Conservation (phyloP, 352 stramenopile species). For the Globisporangium canariense region DNA sequence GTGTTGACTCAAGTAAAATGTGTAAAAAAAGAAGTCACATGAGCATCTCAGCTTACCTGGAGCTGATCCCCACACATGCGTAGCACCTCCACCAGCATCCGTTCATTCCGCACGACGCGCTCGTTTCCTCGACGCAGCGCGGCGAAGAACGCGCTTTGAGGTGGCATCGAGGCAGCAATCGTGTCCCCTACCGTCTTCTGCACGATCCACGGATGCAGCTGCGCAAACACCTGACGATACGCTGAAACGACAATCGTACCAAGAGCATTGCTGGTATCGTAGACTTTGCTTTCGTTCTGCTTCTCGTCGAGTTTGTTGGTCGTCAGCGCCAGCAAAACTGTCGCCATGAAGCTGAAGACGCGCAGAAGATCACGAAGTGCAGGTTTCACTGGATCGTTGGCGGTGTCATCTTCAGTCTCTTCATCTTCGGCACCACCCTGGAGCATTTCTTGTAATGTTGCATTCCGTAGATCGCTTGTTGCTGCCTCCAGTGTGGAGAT, state of each 20-base stretch:
- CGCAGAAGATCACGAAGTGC: not conserved
- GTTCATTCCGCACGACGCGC: constrained; percentile 12
- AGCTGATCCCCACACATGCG: constrained; percentile 8
- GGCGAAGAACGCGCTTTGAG: constrained; percentile 9
- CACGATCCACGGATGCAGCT: constrained; percentile 15
- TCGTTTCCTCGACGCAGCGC: constrained; percentile 12
- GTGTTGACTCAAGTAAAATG: too few species aligned
- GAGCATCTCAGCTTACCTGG: constrained; percentile 2
- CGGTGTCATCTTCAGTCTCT: not conserved
- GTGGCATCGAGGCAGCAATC: not conserved
- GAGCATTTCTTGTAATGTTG: constrained; percentile 8
- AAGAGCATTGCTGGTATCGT: not conserved
- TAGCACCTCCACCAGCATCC: not conserved
- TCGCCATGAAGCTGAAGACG: constrained; percentile 9
- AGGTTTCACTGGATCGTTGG: not conserved
- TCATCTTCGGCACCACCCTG: not conserved
- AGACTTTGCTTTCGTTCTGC: not conserved
- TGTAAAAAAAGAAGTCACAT: not conserved
- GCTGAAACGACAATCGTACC: not conserved
- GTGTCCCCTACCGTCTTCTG: constrained; percentile 9
- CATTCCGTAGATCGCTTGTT: constrained; percentile 12
- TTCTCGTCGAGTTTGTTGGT: not conserved
- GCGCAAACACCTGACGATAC: constrained; percentile 14
- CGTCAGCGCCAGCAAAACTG: constrained; percentile 7
- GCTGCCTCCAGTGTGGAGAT: constrained; percentile 12